A percentile compares a stretch with the other conserved stretches of the same genome.
Evolutionary conservation across 2,329 filamentous ascomycete species (phyloP).

Genomic region (Colletotrichum sp.): DNA sequence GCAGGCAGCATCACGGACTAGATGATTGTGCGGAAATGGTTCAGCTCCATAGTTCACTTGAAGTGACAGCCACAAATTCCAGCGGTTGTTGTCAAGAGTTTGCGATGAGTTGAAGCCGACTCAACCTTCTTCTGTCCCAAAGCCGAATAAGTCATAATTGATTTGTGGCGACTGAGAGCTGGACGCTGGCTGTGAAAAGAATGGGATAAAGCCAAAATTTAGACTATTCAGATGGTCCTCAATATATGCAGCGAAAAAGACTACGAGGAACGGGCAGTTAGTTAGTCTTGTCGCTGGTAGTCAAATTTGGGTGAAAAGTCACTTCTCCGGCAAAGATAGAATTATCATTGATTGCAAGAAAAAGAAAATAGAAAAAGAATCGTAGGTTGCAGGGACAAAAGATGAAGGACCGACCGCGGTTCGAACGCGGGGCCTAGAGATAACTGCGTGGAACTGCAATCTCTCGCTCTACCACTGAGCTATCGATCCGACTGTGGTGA

Average conservation of each 20-base stretch:
- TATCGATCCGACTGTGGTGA: conserved; percentile 8
- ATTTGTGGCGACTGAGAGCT: no score
- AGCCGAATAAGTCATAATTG: background rate
- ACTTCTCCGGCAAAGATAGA: no score
- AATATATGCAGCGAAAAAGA: background rate
- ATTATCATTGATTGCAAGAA: background rate
- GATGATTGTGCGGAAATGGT: background rate
- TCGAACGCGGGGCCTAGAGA: conserved; percentile 18
- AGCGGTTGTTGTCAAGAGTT: no score
- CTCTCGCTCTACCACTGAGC: background rate
- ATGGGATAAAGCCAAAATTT: no score
- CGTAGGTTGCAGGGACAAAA: background rate
- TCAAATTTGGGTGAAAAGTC: no score
- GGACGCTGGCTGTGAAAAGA: no score
- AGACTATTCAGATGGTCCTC: background rate
- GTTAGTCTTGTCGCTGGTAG: no score
- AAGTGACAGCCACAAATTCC: no score
- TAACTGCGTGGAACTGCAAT: conserved; percentile 1
- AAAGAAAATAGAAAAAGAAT: background rate
- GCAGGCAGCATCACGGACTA: background rate
- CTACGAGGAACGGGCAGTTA: no score
- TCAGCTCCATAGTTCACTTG: background rate
- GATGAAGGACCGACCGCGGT: conserved; percentile 4
- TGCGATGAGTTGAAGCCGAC: fast-evolving
- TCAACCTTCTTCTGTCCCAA: background rate